Evolutionary conservation across 164 flowering plant species (phyloP).

Genomic region (Tetrastigma voinierianum): DNA sequence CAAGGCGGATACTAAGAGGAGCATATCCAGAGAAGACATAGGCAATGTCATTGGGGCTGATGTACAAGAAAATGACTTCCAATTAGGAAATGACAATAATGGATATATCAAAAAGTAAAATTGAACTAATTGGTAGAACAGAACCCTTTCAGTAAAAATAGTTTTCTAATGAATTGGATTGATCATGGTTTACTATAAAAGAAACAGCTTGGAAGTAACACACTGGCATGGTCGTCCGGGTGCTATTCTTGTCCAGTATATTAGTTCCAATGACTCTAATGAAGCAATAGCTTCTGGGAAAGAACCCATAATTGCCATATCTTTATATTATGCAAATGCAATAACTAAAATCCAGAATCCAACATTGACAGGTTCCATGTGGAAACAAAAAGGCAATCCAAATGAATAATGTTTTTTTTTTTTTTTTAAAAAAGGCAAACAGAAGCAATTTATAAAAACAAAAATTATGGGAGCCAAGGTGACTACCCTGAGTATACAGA

Average conservation of each 20-base stretch:
- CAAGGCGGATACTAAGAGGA: constrained; percentile 93
- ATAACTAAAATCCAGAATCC: too few relatives aligned
- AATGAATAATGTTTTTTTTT: too few relatives aligned
- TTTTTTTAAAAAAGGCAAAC: too few relatives aligned
- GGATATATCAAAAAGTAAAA: not conserved
- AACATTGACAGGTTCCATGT: too few relatives aligned
- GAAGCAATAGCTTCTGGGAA: too few relatives aligned
- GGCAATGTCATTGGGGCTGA: constrained; percentile 89
- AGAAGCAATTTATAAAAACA: too few relatives aligned
- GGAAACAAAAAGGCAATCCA: too few relatives aligned
- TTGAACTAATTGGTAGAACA: not conserved
- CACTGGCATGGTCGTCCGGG: not conserved
- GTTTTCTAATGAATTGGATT: not conserved
- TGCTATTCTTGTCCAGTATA: not conserved
- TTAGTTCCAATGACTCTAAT: not conserved
- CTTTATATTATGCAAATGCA: too few relatives aligned
- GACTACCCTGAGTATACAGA: too few relatives aligned
- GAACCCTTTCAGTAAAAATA: not conserved
- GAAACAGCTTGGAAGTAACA: not conserved
- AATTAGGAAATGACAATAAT: constrained; percentile 3
- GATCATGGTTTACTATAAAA: not conserved
- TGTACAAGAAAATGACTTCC: constrained; percentile 7
- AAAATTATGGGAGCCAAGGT: too few relatives aligned
- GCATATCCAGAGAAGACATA: constrained; percentile 99
- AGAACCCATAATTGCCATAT: too few relatives aligned